A percentile compares a stretch with the other conserved stretches of the same genome.
Evolutionary conservation across 2,329 filamentous ascomycete species (phyloP).

Genomic region (Phaeomoniella chlamydospora): DNA sequence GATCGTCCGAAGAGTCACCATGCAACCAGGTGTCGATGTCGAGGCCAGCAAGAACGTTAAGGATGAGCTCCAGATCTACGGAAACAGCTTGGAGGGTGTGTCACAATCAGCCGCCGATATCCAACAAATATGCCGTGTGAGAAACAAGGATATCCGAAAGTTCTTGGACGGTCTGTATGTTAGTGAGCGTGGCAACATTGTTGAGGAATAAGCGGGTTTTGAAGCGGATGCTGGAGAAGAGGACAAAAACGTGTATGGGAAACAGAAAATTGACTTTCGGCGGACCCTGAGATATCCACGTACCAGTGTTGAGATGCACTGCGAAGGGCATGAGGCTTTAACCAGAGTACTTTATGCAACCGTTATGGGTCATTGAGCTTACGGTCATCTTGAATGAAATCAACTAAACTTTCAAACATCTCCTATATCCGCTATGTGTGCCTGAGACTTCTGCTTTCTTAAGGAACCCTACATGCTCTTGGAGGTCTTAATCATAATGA

Average conservation of each 20-base stretch:
- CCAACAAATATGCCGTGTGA: constrained; percentile 98
- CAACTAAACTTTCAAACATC: too few species aligned
- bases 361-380: neutral
- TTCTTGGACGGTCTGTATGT: constrained; percentile 99
- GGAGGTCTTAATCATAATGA: too few species aligned
- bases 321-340: neutral
- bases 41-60: constrained; percentile 84
- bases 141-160: constrained; percentile 99
- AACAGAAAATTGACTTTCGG: neutral
- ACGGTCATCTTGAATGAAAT: neutral
- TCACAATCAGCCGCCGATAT: constrained; percentile 98
- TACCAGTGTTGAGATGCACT: neutral
- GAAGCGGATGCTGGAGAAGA: neutral
- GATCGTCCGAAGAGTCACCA: constrained; percentile 83
- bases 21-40: constrained; percentile 83
- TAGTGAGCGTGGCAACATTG: constrained; percentile 94
- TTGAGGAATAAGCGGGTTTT: constrained; percentile 34
- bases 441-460: too few species aligned
- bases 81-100: constrained; percentile 94
- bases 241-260: too few species aligned
- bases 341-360: neutral
- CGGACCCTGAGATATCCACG: neutral
- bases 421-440: too few species aligned
- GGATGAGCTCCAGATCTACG: constrained; percentile 86
- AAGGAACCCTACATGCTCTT: too few species aligned